Evolutionary conservation across 2,329 filamentous ascomycete genomes (phyloP), one percentile per base, ranked within the genome.

Genomic region (Phyllosticta citribraziliensis): DNA sequence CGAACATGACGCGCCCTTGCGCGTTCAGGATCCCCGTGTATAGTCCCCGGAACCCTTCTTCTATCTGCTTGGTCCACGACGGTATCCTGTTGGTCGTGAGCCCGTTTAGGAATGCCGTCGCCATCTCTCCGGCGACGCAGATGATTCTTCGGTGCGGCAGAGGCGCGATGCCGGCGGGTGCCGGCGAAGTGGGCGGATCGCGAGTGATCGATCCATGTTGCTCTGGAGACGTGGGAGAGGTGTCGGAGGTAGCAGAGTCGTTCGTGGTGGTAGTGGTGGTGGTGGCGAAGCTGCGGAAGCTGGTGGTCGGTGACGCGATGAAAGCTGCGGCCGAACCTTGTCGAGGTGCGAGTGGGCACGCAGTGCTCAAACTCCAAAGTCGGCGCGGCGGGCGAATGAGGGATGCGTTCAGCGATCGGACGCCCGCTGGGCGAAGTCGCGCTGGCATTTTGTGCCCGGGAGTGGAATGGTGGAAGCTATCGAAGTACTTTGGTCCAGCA

Each of bases 11-110:
- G 62, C 92, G 84, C 52, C 94, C 94, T 35, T 75, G 74, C 8
- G 93, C 90, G 66, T 88, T 96, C 52, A 99, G 80, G 69, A 99
- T 96, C 0, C 86, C 90, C 6, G 88, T 82, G 74, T 96, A 97
- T 8, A 47, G 17, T 5, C 40, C 40, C 6, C 17, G 14, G 4
- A 47, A 6, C 2, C 40, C 72, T 88, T 54, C 14, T 5, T 19
- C 40, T n/a, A n/a, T 14, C n/a, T 47, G 40, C 14, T 47, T 47
- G 40, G 2, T 4, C 60, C 60, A 57, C 74, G 58, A 83, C 73
- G 54, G 20, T 64, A 91, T 82, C 64, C 86, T 88, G 64, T 87
- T 84, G 0, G 93, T 96, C 65, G 94, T 83, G 61, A 96, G 84
- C 59, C 93, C 92, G 73, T 97, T 91, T 2, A 99, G 82, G 74